A percentile compares a stretch with the other conserved stretches of the same genome.
Conservation (phyloP, 2,329 filamentous ascomycete genomes). For the Colletotrichum sidae region DNA sequence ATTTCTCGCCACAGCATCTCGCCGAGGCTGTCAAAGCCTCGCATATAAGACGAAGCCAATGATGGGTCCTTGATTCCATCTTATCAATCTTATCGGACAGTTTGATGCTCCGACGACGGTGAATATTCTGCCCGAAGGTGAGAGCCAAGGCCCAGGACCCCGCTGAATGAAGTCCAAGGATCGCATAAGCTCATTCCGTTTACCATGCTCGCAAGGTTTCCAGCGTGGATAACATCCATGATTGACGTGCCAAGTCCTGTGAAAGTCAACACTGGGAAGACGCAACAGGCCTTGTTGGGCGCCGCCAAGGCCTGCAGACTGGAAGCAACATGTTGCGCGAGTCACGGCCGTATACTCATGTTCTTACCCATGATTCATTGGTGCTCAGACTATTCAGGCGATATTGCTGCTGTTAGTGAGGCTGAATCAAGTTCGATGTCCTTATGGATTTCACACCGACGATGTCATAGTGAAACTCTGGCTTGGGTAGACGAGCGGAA, state of each 20-base stretch:
- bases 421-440: conserved; percentile 1
- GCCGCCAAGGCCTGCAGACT: conserved; percentile 7
- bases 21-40: neutral
- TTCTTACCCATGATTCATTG: no score
- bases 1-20: neutral
- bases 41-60: neutral
- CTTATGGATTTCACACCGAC: neutral
- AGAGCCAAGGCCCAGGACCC: neutral
- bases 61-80: neutral
- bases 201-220: neutral
- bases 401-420: neutral
- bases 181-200: neutral
- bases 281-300: neutral
- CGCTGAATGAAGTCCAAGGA: neutral
- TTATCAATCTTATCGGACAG: conserved; percentile 8
- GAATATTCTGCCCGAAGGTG: neutral
- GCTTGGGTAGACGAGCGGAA: neutral
- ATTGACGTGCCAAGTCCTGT: neutral
- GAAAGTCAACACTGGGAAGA: neutral
- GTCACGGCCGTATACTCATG: neutral
- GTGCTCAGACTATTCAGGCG: neutral
- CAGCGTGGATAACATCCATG: neutral
- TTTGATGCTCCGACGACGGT: neutral
- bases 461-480: neutral
- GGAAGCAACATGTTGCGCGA: neutral